Evolutionary conservation across 1,284 basidiomycete genomes (phyloP).

Genomic region (Fomitiporia mediterranea): DNA sequence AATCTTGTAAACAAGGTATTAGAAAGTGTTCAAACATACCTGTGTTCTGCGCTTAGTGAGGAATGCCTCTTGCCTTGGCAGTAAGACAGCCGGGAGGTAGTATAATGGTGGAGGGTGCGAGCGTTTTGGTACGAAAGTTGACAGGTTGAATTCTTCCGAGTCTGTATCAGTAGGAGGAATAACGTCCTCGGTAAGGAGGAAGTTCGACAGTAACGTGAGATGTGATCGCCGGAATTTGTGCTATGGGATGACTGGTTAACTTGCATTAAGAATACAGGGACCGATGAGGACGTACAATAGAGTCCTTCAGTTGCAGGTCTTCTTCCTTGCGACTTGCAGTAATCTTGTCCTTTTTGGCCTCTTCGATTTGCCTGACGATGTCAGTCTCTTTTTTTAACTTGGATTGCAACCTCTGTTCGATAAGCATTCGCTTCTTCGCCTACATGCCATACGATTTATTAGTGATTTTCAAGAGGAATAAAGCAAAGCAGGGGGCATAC

Average conservation of each 20-base stretch:
- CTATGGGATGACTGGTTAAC: conserved; percentile 32
- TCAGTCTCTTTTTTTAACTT: conserved; percentile 79
- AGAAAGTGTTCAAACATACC: conserved; percentile 34
- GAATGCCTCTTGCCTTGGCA: conserved; percentile 67
- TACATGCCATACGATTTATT: conserved; percentile 28
- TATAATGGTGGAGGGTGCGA: conserved; percentile 71
- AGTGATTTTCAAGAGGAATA: conserved; percentile 1
- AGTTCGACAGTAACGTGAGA: conserved; percentile 67
- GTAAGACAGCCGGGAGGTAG: conserved; percentile 66
- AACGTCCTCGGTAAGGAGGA: conserved; percentile 67
- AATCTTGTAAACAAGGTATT: not conserved
- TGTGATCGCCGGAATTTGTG: conserved; percentile 66
- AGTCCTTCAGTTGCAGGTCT: conserved; percentile 72
- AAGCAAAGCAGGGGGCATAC: conserved; percentile 39
- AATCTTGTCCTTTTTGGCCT: conserved; percentile 76
- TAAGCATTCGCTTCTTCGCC: conserved; percentile 76
- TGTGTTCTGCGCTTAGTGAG: conserved; percentile 55
- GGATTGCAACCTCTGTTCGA: conserved; percentile 74
- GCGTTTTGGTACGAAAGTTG: conserved; percentile 37
- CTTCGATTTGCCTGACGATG: conserved; percentile 73
- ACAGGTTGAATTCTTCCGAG: conserved; percentile 13
- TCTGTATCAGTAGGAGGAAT: conserved; percentile 36
- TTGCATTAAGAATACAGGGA: not conserved
- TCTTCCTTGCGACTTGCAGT: conserved; percentile 71
- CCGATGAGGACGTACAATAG: conserved; percentile 58